Evolutionary conservation across 2,329 filamentous ascomycete species (phyloP), one percentile per base, ranked within the genome.

Genomic region (Rutstroemia sp.): DNA sequence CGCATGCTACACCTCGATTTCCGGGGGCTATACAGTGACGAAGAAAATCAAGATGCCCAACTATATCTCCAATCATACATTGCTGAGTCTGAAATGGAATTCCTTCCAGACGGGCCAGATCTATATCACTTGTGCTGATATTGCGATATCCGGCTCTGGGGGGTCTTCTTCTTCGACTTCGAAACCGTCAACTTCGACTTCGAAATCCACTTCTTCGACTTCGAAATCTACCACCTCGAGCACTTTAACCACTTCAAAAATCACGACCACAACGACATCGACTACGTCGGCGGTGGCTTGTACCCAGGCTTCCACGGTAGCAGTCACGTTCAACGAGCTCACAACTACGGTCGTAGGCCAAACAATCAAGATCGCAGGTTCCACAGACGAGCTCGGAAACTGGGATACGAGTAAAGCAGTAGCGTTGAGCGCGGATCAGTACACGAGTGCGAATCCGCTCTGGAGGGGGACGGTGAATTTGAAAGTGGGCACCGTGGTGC

Each of bases 351-450:
- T 66, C 2, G 81, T 69, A 49, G 86, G 86, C 2, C 77, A 90
- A 68, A 82, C 77, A 9, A 76, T 91, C 66, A 87, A 83, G 68
- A 69, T 91, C 10, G 75, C 79, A 0, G 87, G 87, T 18, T 81
- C 77, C 53, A 75, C 78, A 47, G 64, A 74, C 1, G 72, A 78
- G 23, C 77, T 91, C 7, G 86, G 86, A 7, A 76, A 67, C 64
- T 90, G 87, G 87, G 73, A 82, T 61, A 73, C 78, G 0, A 66
- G 60, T 42, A 73, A 71, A 34, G 85, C 80, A 0, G 64, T 87
- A 2, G 64, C 79, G 0, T 73, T 91, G n/a, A 79, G 76, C 46
- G 81, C 86, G 3, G 73, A 71, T 14, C 65, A 74, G n/a, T 90
- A 90, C 67, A 85, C 81, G 0, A 64, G 71, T 3, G 71, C 68